phyloP scores from a whole-genome alignment of 768 basidiomycete genomes.

The Agaricus blazei region DNA sequence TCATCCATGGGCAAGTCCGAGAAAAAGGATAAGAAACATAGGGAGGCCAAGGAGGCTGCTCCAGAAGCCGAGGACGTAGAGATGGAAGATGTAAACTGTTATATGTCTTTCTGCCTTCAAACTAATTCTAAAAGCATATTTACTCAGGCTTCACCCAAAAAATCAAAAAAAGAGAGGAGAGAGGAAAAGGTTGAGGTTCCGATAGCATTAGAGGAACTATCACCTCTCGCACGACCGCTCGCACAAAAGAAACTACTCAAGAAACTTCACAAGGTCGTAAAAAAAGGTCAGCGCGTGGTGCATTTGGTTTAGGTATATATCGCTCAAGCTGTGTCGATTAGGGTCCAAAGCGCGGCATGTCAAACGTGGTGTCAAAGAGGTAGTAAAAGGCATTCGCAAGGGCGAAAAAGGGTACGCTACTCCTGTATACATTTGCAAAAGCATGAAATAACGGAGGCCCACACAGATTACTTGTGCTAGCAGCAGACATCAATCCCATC shows the following conservation, averaged over 20 bases:
- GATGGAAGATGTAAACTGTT: slow-evolving; percentile 33
- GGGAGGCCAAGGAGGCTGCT: slow-evolving; percentile 25
- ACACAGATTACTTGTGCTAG: slow-evolving; percentile 78
- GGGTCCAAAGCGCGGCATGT: slow-evolving; percentile 94
- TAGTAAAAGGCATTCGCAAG: slow-evolving; percentile 95
- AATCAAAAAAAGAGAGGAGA: slow-evolving; percentile 47
- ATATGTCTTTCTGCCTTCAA: slow-evolving; percentile 18
- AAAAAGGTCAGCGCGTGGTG: slow-evolving; percentile 56
- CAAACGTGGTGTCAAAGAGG: slow-evolving; percentile 97
- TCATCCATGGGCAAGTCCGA: slow-evolving; percentile 58
- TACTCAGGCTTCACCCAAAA: slow-evolving; percentile 43
- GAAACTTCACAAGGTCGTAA: slow-evolving; percentile 92
- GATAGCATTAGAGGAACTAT: slow-evolving; percentile 76
- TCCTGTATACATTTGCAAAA: not conserved
- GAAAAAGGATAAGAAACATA: slow-evolving; percentile 71
- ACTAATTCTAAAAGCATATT: slow-evolving; percentile 8
- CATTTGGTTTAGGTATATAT: not conserved
- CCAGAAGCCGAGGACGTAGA: slow-evolving; percentile 42
- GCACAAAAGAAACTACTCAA: slow-evolving; percentile 92
- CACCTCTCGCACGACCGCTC: slow-evolving; percentile 91
- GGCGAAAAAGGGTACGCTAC: slow-evolving; percentile 87
- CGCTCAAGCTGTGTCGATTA: slow-evolving; percentile 22
- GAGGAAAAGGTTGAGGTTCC: slow-evolving; percentile 59
- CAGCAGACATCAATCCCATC: slow-evolving; percentile 95
- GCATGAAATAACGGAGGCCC: not conserved